phyloP scores from a whole-genome alignment of 2,329 filamentous ascomycete genomes.

The Pseudocercospora crystallina region DNA sequence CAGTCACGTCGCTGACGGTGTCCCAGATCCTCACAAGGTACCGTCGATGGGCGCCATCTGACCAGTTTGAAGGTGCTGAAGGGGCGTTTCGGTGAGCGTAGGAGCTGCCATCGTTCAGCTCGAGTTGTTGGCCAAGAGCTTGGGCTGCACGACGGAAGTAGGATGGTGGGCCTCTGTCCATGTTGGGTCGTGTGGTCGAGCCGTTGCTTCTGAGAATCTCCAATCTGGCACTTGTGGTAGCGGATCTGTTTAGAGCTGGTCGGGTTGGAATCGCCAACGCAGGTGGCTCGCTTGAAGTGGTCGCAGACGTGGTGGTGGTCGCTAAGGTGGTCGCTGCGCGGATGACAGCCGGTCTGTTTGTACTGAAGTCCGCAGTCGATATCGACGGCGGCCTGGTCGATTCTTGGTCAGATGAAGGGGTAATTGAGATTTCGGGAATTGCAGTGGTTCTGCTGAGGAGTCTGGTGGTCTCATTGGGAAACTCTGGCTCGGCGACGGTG shows the following conservation, averaged over 20 bases:
- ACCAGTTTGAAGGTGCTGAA: slow-evolving; percentile 27
- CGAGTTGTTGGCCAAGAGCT: slow-evolving; percentile 19
- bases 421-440: neutral
- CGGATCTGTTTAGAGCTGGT: neutral
- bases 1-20: slow-evolving; percentile 18
- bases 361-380: slow-evolving; percentile 13
- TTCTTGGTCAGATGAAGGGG: slow-evolving; percentile 13
- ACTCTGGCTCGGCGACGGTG: neutral
- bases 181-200: slow-evolving; percentile 1
- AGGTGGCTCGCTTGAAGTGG: neutral
- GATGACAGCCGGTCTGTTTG: neutral
- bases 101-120: slow-evolving; percentile 21
- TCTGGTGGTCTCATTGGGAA: neutral
- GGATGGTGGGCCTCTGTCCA: slow-evolving; percentile 13
- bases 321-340: slow-evolving; percentile 4
- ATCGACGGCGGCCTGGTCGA: slow-evolving; percentile 19
- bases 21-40: slow-evolving; percentile 30
- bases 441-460: slow-evolving; percentile 1
- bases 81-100: slow-evolving; percentile 24
- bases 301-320: slow-evolving; percentile 1
- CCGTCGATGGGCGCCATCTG: slow-evolving; percentile 23
- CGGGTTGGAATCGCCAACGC: neutral
- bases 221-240: neutral
- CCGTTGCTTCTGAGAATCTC: neutral
- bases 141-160: slow-evolving; percentile 26